Percentiles rank a stretch among this genome's conserved stretches.
Conservation (phyloP, 345 rosid species). For the Populus ilicifolia region DNA sequence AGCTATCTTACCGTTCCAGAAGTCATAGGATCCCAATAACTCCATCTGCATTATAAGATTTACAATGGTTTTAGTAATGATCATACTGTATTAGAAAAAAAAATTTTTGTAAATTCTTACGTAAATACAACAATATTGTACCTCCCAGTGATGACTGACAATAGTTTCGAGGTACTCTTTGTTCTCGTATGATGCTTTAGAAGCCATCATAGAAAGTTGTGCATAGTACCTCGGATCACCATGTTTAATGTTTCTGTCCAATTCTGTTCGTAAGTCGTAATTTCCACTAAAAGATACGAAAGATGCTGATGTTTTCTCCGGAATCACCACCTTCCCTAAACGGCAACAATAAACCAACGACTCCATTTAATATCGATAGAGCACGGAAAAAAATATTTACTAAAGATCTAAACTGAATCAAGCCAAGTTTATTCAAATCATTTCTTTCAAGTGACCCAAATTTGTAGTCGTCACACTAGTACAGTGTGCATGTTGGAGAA, state of each 20-base stretch:
- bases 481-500: too few species aligned
- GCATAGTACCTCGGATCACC: conserved; percentile 44
- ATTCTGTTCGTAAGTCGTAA: conserved; percentile 41
- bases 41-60: conserved; percentile 43
- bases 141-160: conserved; percentile 57
- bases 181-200: conserved; percentile 67
- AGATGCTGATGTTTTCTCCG: conserved; percentile 37
- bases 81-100: neutral
- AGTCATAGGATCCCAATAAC: conserved; percentile 48
- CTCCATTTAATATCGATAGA: neutral
- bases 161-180: conserved; percentile 36
- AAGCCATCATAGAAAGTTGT: conserved; percentile 59
- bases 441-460: too few species aligned
- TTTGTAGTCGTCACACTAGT: too few species aligned
- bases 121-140: neutral
- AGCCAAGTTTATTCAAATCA: too few species aligned
- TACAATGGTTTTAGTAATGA: neutral
- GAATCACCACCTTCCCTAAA: conserved; percentile 44
- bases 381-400: neutral
- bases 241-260: conserved; percentile 38
- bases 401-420: too few species aligned
- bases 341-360: neutral
- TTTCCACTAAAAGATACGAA: conserved; percentile 45
- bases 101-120: too few species aligned
- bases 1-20: conserved; percentile 57